Evolutionary conservation across 2,329 filamentous ascomycete genomes (phyloP), one percentile per base, ranked within the genome.

Genomic region (Penicillium sp.): DNA sequence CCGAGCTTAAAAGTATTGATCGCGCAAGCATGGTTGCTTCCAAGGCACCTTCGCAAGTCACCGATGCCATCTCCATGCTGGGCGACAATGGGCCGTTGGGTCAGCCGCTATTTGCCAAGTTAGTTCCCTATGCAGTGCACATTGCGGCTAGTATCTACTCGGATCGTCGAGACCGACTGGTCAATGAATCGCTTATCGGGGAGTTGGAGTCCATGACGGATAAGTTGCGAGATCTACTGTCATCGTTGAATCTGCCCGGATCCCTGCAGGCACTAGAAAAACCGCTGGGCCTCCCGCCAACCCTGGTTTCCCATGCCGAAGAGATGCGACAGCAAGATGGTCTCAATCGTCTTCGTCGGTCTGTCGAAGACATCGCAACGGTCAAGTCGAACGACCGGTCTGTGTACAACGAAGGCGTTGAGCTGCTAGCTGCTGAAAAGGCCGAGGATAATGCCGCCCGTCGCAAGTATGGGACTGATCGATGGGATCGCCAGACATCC

Each of bases 71-170:
- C 46, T 83, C 88, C 0, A 84, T 88, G 66, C 78, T 98, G 3
- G 89, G 90, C 1, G 87, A 93, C 10, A 81, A 85, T 39, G 83
- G 83, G 12, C 86, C 91, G 50, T 87, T 96, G 61, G 92, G 93
- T 0, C 84, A 84, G 20, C 88, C 90, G 0, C 73, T 98, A 0
- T 97, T 98, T 66, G 83, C 88, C 1, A 93, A 92, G 61, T 79
- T 98, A 1, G 93, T 98, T 0, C 93, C 93, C 0, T 97, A 96
- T 66, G 90, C 91, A 0, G 93, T 97, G 0, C 93, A 98, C 64
- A 81, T 97, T 42, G 93, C 93, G 6, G 89, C 91, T 1, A 95
- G 89, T 42, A 95, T 97, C 29, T 98, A 98, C 65, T 90, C 90
- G 47, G 91, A 97, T 65, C 82, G 91, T 12, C 81, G 91, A 49